Conservation (phyloP, 2,329 filamentous ascomycete genomes). For the Fusarium buxicola region DNA sequence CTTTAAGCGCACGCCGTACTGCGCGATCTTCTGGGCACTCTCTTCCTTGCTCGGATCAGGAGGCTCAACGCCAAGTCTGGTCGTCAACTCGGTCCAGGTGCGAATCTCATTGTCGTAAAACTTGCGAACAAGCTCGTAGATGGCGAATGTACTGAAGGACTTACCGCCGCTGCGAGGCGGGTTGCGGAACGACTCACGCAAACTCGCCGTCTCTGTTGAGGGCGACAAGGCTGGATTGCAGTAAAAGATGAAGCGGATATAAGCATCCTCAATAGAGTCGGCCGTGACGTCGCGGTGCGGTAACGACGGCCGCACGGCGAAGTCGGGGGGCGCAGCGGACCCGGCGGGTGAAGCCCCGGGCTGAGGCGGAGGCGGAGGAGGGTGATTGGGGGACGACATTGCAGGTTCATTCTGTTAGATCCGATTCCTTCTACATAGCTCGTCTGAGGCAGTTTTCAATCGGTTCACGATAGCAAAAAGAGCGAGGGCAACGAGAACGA, state of each 20-base stretch:
- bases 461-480: constrained; percentile 20
- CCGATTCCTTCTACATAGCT: constrained; percentile 23
- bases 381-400: constrained; percentile 39
- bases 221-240: constrained; percentile 83
- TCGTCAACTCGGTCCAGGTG: constrained; percentile 90
- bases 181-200: constrained; percentile 80
- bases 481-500: constrained; percentile 18
- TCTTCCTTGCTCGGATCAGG: constrained; percentile 85
- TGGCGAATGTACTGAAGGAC: constrained; percentile 79
- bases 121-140: constrained; percentile 83
- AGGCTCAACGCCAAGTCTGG: constrained; percentile 88
- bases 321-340: constrained; percentile 33
- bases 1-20: constrained; percentile 93
- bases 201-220: constrained; percentile 75
- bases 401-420: constrained; percentile 31
- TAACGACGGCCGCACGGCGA: constrained; percentile 53
- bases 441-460: constrained; percentile 13
- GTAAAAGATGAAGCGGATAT: constrained; percentile 86
- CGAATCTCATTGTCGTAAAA: constrained; percentile 87
- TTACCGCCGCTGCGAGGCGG: constrained; percentile 91
- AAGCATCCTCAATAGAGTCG: constrained; percentile 82
- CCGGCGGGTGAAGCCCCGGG: constrained; percentile 34
- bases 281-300: constrained; percentile 76
- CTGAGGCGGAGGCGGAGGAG: constrained; percentile 24
- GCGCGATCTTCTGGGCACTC: constrained; percentile 92